phyloP scores from a whole-genome alignment of 1,284 basidiomycete genomes.

The Naganishia sp. region DNA sequence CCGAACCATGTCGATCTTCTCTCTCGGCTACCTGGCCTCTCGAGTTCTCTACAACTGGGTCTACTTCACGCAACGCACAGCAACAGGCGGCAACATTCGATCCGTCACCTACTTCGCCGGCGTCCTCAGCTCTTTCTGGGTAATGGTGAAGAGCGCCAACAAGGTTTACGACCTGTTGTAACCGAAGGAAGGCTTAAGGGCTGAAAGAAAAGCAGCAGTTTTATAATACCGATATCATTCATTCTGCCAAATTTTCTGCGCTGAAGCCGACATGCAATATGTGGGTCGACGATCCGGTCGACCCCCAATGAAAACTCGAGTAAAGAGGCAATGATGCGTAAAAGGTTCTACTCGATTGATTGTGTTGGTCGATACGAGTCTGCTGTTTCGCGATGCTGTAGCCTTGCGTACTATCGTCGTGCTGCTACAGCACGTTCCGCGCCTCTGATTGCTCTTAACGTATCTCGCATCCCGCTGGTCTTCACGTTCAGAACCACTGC shows the following conservation, averaged over 20 bases:
- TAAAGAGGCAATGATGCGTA: too few relatives aligned
- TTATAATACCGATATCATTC: neutral
- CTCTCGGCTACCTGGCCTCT: conserved; percentile 32
- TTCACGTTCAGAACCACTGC: neutral
- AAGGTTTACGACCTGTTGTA: conserved; percentile 32
- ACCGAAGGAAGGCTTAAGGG: neutral
- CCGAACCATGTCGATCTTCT: conserved; percentile 34
- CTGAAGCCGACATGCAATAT: neutral
- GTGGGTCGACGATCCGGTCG: neutral
- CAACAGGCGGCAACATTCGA: conserved; percentile 20
- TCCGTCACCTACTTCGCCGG: conserved; percentile 22
- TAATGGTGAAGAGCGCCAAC: conserved; percentile 32
- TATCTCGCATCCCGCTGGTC: too few relatives aligned
- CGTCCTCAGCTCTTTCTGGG: conserved; percentile 15
- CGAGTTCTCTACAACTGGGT: conserved; percentile 33
- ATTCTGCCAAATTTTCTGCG: neutral
- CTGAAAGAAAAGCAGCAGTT: neutral
- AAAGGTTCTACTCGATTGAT: too few relatives aligned
- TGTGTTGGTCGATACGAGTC: too few relatives aligned
- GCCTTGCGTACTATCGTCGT: too few relatives aligned
- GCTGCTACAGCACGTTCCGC: neutral
- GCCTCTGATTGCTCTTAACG: neutral
- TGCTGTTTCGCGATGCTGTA: neutral
- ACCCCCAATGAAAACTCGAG: too few relatives aligned
- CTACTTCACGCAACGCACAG: conserved; percentile 33